Evolutionary conservation across 1,284 basidiomycete genomes (phyloP), one percentile per base, ranked within the genome.

Genomic region (Marasmius fiardii): DNA sequence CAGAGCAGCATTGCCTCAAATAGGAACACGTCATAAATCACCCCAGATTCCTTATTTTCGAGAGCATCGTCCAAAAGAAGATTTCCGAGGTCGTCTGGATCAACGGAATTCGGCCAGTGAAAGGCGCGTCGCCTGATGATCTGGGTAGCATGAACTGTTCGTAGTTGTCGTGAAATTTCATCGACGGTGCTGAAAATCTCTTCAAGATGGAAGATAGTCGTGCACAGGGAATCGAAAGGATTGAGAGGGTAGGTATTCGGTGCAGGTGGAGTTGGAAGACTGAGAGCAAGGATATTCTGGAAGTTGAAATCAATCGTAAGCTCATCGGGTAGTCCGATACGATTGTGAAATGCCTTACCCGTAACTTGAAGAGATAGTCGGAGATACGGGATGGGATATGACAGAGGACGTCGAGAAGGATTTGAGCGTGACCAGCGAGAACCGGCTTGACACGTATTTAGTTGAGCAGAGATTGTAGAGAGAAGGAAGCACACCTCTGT

Each of bases 1-100:
- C 69, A 74, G 23, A 73, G 52, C 8, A 74, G 53, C 60, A 69
- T 62, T 16, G 58, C 60, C 49, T 74, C 71, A 53, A 71, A 74
- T 0, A 75, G 55, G 35, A 74, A 70, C 11, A 74, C 65, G 2
- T 67, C 66, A 44, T 67, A 66, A 24, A 61, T 51, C 11, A 53
- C 33, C 10, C 62, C 65, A 8, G 66, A 59, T 33, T 61, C 61
- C 48, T 68, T 63, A 6, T 64, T 57, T 2, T 62, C 49, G 8
- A 73, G 58, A 18, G 63, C 53, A 54, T 75, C 74, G 54, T 74
- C 73, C 18, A 72, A 60, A 0, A 74, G 51, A 0, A 72, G 55
- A 11, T 57, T 58, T 2, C 71, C 73, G 12, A 72, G 60, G 8
- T 67, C 63, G 4, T 67, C 60, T 4, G 66, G 65, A 53, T 70